Evolutionary conservation across 768 basidiomycete species (phyloP), one percentile per base, ranked within the genome.

Genomic region (Saitozyma podzolica): DNA sequence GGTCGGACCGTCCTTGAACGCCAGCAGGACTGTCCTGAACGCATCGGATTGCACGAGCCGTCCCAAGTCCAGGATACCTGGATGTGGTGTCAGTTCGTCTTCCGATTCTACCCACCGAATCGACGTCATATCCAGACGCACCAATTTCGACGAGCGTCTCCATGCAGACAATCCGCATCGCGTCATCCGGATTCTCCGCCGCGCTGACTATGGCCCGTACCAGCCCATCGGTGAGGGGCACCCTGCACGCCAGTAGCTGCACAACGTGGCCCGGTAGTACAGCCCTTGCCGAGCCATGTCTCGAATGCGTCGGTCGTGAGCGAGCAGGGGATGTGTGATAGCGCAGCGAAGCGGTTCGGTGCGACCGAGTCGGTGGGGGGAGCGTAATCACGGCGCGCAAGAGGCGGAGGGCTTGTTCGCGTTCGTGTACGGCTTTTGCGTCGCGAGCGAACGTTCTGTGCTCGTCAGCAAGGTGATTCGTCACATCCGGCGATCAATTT

Each of bases 371-470:
- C 9, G 17, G 20, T 11, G 67, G 71, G 11, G 89, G 88, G 43
- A 93, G 84, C 68, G 90, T 86, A 8, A 94, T 85, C 29, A 92
- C 86, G 3, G 87, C 81, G 17, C 96, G 88, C 58, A 98, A 86
- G 19, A 98, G 85, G 63, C 92, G 91, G 68, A 99, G 86, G 19
- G 85, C 91, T 78, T 98, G 94, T 74, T 96, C 92, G 93, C 96
- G 6, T 87, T 84, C 11, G 85, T 85, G 74, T 87, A 68, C 61
- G 7, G 66, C 84, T 70, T 91, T 89, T 74, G 87, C 87, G 75
- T 97, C 93, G 11, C 93, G 87, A 0, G 89, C 86, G 14, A 98
- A 82, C 1, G 93, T 87, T 67, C 92, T 93, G 29, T 29, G 29
- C 5, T 29, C 29, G 29, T 29, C 29, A 29, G 64, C 9, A 8